A percentile compares a stretch with the other conserved stretches of the same genome.
Evolutionary conservation across 805 yeast species (phyloP).

Genomic region (Candida michaelii): DNA sequence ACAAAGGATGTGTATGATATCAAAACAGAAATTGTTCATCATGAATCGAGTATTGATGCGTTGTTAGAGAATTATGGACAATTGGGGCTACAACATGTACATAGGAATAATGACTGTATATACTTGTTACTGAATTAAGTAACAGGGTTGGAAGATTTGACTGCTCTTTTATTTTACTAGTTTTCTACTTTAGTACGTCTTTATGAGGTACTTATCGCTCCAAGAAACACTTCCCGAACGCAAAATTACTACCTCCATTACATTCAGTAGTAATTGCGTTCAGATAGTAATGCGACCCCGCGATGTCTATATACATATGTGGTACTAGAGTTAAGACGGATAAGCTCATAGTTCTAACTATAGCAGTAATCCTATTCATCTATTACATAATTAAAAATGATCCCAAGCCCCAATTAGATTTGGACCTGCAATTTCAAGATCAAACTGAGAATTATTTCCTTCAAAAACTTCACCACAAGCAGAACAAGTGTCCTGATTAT

Average conservation of each 20-base stretch:
- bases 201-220: too few species aligned
- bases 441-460: not conserved
- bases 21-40: not conserved
- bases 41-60: slow-evolving; percentile 8
- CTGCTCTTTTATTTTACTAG: too few species aligned
- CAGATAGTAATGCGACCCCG: too few species aligned
- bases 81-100: not conserved
- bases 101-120: not conserved
- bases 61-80: slow-evolving; percentile 23
- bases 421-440: not conserved
- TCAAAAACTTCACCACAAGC: slow-evolving; percentile 1
- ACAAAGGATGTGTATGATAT: slow-evolving; percentile 1
- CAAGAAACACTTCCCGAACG: too few species aligned
- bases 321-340: slow-evolving; percentile 1
- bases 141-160: too few species aligned
- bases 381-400: not conserved
- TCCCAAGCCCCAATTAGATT: not conserved
- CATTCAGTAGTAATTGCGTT: too few species aligned
- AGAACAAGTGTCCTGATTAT: slow-evolving; percentile 56
- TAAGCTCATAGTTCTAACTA: not conserved
- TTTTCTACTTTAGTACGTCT: too few species aligned
- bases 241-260: too few species aligned
- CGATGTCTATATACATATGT: not conserved
- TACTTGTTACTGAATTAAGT: not conserved
- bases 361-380: not conserved